A percentile compares a stretch with the other conserved stretches of the same genome.
These are phyloP conservation scores for Colletotrichum musicola DNA, from an alignment of 2,329 filamentous ascomycete genomes.

Conservation along the genomic window DNA sequence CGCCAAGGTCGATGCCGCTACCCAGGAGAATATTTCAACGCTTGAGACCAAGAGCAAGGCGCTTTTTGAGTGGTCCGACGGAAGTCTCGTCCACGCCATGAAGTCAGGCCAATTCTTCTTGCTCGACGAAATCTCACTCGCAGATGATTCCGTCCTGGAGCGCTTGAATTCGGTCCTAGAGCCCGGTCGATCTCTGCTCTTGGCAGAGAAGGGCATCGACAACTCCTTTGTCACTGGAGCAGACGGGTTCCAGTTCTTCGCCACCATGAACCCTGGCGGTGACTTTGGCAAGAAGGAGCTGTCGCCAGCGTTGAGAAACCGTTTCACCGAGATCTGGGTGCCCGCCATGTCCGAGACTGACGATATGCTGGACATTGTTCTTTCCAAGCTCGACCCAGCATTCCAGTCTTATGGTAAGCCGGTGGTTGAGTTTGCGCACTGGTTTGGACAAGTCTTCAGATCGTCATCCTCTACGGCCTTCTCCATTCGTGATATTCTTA, in stretches of 20 bases:
- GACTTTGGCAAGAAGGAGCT: constrained; percentile 99
- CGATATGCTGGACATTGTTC: constrained; percentile 89
- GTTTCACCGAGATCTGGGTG: constrained; percentile 99
- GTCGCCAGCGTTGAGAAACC: constrained; percentile 92
- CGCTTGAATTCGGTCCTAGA: constrained; percentile 97
- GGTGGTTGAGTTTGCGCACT: constrained; percentile 89
- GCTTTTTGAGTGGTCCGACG: constrained; percentile 96
- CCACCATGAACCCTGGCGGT: constrained; percentile 98
- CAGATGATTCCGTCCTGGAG: constrained; percentile 96
- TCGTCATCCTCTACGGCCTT: constrained; percentile 81
- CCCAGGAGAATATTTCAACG: constrained; percentile 60
- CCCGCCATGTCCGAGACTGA: constrained; percentile 85
- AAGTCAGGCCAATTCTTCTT: constrained; percentile 90
- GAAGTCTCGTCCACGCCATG: constrained; percentile 95
- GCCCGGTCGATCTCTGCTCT: constrained; percentile 83
- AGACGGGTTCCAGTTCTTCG: constrained; percentile 92
- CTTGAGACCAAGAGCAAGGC: constrained; percentile 78
- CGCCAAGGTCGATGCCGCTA: constrained; percentile 59
- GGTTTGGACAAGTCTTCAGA: constrained; percentile 89
- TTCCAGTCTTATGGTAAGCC: constrained; percentile 70
- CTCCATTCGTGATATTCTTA: constrained; percentile 91
- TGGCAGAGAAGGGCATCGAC: constrained; percentile 92
- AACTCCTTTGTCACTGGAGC: constrained; percentile 83
- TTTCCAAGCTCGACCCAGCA: constrained; percentile 74
- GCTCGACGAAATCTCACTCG: constrained; percentile 96